Base-by-base conservation (phyloP, 208 protist genomes). In the Herpetomonas samuelpessoai region DNA sequence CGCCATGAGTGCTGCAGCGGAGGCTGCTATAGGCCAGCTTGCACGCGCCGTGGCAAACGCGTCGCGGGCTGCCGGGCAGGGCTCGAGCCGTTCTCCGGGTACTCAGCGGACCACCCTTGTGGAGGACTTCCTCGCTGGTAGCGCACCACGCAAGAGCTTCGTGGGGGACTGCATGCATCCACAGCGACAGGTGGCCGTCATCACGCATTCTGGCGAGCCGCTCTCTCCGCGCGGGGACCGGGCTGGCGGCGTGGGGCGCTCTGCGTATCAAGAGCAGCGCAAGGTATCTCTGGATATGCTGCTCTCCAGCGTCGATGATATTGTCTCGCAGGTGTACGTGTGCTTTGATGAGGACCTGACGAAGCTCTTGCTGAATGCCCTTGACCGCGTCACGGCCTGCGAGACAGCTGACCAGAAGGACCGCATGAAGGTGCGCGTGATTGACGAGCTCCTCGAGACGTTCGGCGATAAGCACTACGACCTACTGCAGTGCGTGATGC, bases 321-420 rank as follows among this genome's bases (percentile, higher is more conserved):
- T 96, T 46, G 89, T 96, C 3, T 91, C 86, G 2, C 89, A 96
- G 60, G 71, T 96, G 38, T 96, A 96, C 65, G 83, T 93, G 30
- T 48, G 74, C 67, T 92, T 96, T 62, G 89, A 96, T 64, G 89
- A 96, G 60, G 86, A 86, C 62, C 62, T 93, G 61, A 96, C 86
- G 16, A 90, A 86, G 60, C 65, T 96, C 49, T 70, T 96, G n/a
- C 72, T 96, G n/a, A 93, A 93, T 63, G 83, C 78, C 0, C 84
- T 96, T 19, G 89, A 93, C 58, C 79, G 74, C 22, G 76, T 96
- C 9, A 93, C 89, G 28, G 69, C 71, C 10, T 87, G 79, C 51
- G 84, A 85, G 21, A 92, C 78, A 19, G 56, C 83, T 26, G 78
- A 88, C 24, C 73, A 84, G 62, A 67, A 71, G 44, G 86, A 88